Base-by-base conservation (phyloP, 2,329 filamentous ascomycete genomes). In the Biscogniauxia marginata region DNA sequence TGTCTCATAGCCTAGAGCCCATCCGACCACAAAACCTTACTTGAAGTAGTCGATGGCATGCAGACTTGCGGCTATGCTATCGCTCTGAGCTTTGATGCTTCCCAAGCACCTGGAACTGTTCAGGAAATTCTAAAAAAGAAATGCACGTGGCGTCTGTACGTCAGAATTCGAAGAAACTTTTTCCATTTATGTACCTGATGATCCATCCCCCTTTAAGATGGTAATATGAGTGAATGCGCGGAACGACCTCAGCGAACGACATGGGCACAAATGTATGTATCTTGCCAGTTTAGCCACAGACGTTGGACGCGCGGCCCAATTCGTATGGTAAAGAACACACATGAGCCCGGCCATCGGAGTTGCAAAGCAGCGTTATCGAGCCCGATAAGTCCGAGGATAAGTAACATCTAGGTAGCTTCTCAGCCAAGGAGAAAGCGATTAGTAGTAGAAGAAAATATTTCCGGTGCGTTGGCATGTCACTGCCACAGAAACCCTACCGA, bases 91-190 rank as follows among this genome's bases (percentile, higher is more conserved):
- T 63, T 56, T 56, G 61, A 61, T 63, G 61, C 51, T 57, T 59
- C 58, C 61, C 61, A 59, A 44, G 57, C 54, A 49, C 57, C 52
- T 57, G 57, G 59, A 44, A 61, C 52, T 58, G 59, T 63, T 57
- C 56, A 61, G 55, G 61, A 53, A 53, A 3, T 16, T 4, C 13
- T 16, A 39, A 16, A 39, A 9, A 11, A 11, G 30, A 39, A 50
- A 55, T 60, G 61, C 61, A 61, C 58, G 57, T 63, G 61, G 61
- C 61, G 61, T 45, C 55, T 63, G 61, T 63, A 60, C n/a, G 53
- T 50, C 57, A 39, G 57, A 52, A 55, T 52, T 50, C 46, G 56
- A 60, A 47, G 55, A 56, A 54, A n/a, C 3, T 39, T 49, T 21
- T 57, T 44, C 54, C 54, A 55, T 49, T 50, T 22, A 46, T 50